Conservation (phyloP, 768 basidiomycete genomes). For the Naganishia kalamii region DNA sequence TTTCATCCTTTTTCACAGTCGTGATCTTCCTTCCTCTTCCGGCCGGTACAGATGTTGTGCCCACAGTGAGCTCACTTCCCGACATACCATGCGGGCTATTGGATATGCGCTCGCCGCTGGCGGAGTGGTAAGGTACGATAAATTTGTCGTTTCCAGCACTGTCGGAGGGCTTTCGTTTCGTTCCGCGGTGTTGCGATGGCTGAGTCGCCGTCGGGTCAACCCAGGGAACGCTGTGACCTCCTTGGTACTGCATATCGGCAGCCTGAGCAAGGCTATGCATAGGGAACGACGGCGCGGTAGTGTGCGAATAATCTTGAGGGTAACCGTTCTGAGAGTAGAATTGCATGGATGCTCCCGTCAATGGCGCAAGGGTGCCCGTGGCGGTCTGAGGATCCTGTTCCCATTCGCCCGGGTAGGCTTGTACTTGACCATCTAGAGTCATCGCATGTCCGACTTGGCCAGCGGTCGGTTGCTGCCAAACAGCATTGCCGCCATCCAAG, state of each 20-base stretch:
- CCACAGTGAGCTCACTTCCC: neutral
- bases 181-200: neutral
- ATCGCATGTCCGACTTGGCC: neutral
- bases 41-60: neutral
- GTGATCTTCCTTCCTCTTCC: constrained; percentile 12
- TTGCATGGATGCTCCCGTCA: constrained; percentile 6
- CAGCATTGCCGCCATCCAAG: neutral
- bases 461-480: neutral
- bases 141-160: neutral
- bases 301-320: neutral
- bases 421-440: neutral
- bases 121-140: constrained; percentile 3
- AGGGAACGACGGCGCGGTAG: neutral
- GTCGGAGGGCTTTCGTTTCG: constrained; percentile 1
- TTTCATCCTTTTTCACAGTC: constrained; percentile 13
- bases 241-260: constrained; percentile 11
- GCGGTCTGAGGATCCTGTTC: neutral
- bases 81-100: neutral
- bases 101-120: neutral
- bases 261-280: constrained; percentile 9
- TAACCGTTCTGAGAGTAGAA: constrained; percentile 9
- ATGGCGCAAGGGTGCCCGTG: neutral
- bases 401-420: constrained; percentile 6
- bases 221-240: neutral
- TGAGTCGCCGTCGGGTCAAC: neutral